Percentiles rank a stretch among this genome's conserved stretches.
These are phyloP conservation scores for Fusarium sp. DNA, from an alignment of 2,329 filamentous ascomycete genomes.

Conservation along the genomic window DNA sequence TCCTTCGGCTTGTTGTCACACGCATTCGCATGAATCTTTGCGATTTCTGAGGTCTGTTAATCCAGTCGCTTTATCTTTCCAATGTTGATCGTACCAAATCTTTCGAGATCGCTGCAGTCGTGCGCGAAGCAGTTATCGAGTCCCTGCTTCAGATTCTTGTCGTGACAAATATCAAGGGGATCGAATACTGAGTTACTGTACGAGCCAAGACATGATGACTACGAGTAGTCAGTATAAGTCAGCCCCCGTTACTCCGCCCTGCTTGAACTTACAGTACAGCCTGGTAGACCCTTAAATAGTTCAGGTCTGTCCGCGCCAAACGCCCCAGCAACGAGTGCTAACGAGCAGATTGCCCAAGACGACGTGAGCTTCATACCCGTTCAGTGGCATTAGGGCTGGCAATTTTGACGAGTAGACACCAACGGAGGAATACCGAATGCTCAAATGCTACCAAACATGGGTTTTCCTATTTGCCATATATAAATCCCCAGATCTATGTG, in stretches of 20 bases:
- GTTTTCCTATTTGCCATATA: conserved; percentile 18
- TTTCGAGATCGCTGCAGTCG: conserved; percentile 38
- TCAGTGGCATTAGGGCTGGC: conserved; percentile 34
- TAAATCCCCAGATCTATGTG: conserved; percentile 19
- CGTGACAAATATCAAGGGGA: conserved; percentile 30
- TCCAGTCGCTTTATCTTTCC: not conserved
- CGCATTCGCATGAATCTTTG: conserved; percentile 50
- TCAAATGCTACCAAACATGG: conserved; percentile 6
- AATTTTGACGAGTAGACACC: not conserved
- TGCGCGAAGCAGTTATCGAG: conserved; percentile 32
- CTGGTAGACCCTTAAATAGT: conserved; percentile 24
- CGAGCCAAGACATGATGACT: conserved; percentile 26
- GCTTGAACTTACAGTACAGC: conserved; percentile 23
- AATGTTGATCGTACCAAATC: conserved; percentile 31
- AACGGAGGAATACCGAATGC: not conserved
- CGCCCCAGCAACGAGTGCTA: conserved; percentile 31
- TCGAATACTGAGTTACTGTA: conserved; percentile 8
- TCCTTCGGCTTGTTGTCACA: conserved; percentile 52
- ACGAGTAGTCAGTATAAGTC: not conserved
- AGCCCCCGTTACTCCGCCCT: not conserved
- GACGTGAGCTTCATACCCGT: conserved; percentile 39
- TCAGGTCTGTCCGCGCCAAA: conserved; percentile 25
- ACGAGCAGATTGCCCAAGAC: conserved; percentile 36
- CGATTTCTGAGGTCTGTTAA: conserved; percentile 48
- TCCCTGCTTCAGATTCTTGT: conserved; percentile 4